A percentile compares a stretch with the other conserved stretches of the same genome.
These are phyloP conservation scores for Epichloe brachyelytri DNA, from an alignment of 2,329 filamentous ascomycete species.

Conservation along the genomic window DNA sequence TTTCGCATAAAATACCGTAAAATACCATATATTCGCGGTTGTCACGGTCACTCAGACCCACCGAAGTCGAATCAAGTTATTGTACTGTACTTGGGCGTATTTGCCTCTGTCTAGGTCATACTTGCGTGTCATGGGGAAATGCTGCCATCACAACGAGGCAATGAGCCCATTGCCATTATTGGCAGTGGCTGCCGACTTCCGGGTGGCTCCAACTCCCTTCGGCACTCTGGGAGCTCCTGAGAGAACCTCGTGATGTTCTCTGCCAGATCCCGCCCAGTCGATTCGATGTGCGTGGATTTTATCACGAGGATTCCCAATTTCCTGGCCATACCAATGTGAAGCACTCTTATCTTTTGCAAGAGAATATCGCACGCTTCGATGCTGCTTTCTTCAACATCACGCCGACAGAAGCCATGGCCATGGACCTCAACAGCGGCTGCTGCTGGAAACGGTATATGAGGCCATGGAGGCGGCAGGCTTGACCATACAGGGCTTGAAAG, in stretches of 20 bases:
- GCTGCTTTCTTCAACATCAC: slow-evolving; percentile 18
- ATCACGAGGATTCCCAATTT: slow-evolving; percentile 19
- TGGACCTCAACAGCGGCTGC: slow-evolving; percentile 10
- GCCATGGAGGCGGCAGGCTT: slow-evolving; percentile 24
- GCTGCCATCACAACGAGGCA: neutral
- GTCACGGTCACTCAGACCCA: too few relatives aligned
- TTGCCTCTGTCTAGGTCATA: too few relatives aligned
- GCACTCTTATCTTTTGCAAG: slow-evolving; percentile 20
- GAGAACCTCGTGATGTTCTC: slow-evolving; percentile 20
- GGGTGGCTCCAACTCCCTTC: slow-evolving; percentile 20
- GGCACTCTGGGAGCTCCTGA: slow-evolving; percentile 23
- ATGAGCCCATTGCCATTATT: slow-evolving; percentile 28
- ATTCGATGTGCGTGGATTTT: slow-evolving; percentile 13
- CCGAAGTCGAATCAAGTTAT: too few relatives aligned
- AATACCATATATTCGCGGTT: too few relatives aligned
- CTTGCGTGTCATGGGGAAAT: neutral
- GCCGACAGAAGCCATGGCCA: slow-evolving; percentile 3
- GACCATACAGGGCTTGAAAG: slow-evolving; percentile 9
- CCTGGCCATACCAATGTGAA: slow-evolving; percentile 11
- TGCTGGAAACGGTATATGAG: slow-evolving; percentile 29
- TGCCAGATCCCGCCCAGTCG: slow-evolving; percentile 13
- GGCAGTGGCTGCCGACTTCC: slow-evolving; percentile 27
- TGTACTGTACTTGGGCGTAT: too few relatives aligned
- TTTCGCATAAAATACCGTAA: too few relatives aligned
- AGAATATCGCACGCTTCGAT: slow-evolving; percentile 27